Evolutionary conservation across 176 grass and related monocot genomes (phyloP).

Genomic region (Ananas comosus): DNA sequence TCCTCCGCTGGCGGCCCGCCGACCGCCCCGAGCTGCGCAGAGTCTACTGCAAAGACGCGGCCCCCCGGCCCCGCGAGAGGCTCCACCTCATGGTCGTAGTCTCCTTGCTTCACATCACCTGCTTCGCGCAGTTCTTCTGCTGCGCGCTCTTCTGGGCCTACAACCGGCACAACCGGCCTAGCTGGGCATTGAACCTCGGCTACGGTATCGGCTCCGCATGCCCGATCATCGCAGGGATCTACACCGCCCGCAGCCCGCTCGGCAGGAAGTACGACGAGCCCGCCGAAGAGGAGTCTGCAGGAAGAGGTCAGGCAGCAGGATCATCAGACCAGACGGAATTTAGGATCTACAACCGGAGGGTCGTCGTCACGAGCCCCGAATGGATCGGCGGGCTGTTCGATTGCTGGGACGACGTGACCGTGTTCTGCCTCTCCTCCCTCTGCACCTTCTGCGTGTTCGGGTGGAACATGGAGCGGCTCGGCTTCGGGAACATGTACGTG

Average conservation of each 20-base stretch:
- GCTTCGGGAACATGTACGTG: conserved; percentile 99
- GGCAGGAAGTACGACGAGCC: conserved; percentile 28
- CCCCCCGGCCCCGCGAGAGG: conserved; percentile 38
- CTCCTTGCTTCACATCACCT: conserved; percentile 57
- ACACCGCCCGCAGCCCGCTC: conserved; percentile 49
- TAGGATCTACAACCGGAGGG: conserved; percentile 48
- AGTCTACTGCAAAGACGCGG: conserved; percentile 65
- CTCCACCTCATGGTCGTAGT: conserved; percentile 49
- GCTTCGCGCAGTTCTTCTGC: conserved; percentile 64
- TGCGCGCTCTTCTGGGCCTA: conserved; percentile 87
- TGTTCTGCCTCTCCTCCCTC: conserved; percentile 46
- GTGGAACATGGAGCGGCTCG: conserved; percentile 96
- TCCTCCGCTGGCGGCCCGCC: conserved; percentile 49
- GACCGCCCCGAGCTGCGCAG: conserved; percentile 38
- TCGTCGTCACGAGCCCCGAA: conserved; percentile 65
- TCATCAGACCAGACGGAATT: conserved; percentile 23
- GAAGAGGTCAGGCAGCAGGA: not conserved
- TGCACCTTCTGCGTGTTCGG: conserved; percentile 89
- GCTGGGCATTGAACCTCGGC: conserved; percentile 67
- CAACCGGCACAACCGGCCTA: conserved; percentile 30
- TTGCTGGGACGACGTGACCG: conserved; percentile 76
- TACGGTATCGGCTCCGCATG: conserved; percentile 45
- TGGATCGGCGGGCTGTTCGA: conserved; percentile 85
- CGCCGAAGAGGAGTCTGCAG: conserved; percentile 13
- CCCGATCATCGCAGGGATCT: conserved; percentile 53